Percentiles rank a stretch among this genome's conserved stretches.
Conservation (phyloP, 495 filamentous ascomycete genomes). For the Podospora conica region DNA sequence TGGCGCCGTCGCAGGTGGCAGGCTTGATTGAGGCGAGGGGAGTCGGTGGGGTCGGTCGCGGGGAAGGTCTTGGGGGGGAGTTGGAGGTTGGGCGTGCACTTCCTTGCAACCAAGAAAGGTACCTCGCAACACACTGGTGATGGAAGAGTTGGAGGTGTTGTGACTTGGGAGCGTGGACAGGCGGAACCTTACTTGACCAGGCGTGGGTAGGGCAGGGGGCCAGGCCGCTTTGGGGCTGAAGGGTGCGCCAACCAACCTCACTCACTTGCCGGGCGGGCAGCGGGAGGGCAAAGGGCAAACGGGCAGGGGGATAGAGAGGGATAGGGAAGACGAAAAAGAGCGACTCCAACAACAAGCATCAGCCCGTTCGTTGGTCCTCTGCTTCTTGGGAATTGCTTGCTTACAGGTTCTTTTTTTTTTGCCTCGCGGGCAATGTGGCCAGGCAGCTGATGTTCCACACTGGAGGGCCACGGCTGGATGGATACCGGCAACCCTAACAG, state of each 20-base stretch:
- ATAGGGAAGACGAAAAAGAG: neutral
- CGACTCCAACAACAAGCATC: neutral
- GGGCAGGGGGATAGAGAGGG: slow-evolving; percentile 1
- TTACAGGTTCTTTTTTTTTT: neutral
- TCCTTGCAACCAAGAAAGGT: neutral
- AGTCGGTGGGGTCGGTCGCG: neutral
- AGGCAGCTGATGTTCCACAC: neutral
- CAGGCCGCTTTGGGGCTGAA: neutral
- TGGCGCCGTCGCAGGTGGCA: neutral
- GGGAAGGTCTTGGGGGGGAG: neutral
- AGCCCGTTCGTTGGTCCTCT: neutral
- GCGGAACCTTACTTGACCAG: neutral
- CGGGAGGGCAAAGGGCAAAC: neutral
- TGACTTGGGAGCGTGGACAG: neutral
- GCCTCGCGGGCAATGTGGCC: neutral
- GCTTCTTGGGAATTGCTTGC: neutral
- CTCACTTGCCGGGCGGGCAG: neutral
- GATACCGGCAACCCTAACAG: neutral
- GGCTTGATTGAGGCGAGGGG: neutral
- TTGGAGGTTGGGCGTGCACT: neutral
- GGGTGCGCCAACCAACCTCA: neutral
- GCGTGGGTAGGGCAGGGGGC: neutral
- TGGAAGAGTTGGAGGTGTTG: neutral
- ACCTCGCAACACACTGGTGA: neutral
- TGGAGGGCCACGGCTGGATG: too few species aligned